Evolutionary conservation across 2,329 filamentous ascomycete genomes (phyloP).

Genomic region (Botrytis fragariae): DNA sequence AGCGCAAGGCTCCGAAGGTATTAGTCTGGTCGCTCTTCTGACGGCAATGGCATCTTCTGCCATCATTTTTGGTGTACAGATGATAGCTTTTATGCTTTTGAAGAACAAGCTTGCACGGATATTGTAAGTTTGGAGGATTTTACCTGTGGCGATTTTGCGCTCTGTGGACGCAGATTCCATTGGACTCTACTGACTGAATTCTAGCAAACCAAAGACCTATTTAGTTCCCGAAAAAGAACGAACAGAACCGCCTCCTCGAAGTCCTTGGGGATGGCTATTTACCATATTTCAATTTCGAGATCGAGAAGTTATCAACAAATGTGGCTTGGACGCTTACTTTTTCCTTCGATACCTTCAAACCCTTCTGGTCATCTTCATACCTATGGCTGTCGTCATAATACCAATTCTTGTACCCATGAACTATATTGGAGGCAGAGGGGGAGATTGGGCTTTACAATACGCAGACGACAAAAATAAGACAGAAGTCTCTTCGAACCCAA

Average conservation of each 20-base stretch:
- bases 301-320: conserved; percentile 88
- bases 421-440: conserved; percentile 62
- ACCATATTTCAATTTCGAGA: conserved; percentile 67
- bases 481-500: conserved; percentile 18
- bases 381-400: conserved; percentile 72
- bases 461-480: conserved; percentile 38
- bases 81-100: conserved; percentile 71
- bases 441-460: conserved; percentile 42
- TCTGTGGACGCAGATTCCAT: background rate
- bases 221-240: conserved; percentile 82
- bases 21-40: conserved; percentile 37
- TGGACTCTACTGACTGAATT: conserved; percentile 23
- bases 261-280: conserved; percentile 49
- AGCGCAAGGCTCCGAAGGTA: conserved; percentile 33
- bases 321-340: conserved; percentile 94
- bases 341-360: conserved; percentile 88
- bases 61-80: conserved; percentile 44
- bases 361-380: conserved; percentile 87
- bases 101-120: conserved; percentile 78
- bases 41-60: conserved; percentile 37
- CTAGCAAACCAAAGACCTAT: conserved; percentile 77
- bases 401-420: conserved; percentile 88
- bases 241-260: conserved; percentile 67
- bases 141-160: background rate
- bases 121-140: conserved; percentile 56